Base-by-base conservation (phyloP, 2,329 filamentous ascomycete genomes). In the Hysterium pulicare region DNA sequence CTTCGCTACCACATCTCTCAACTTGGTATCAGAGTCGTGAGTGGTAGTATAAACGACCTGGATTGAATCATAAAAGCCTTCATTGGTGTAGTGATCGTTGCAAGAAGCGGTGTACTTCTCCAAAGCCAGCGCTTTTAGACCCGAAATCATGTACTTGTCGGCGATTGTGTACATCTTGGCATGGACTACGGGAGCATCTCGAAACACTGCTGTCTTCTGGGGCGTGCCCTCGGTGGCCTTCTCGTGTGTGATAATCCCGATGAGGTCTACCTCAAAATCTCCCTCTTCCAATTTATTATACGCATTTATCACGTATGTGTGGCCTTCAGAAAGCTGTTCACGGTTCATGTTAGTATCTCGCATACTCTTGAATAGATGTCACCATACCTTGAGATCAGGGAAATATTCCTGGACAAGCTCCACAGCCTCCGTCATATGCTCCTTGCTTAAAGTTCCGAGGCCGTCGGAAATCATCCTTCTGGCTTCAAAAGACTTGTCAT, bases 11-110 rank as follows among this genome's bases (percentile, higher is more conserved):
- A 69, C 50, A 41, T 67, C 64, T 15, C 68, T 55, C 7, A 70
- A 54, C 7, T 66, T 67, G 22, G 66, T 54, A 46, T 71, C 68
- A 10, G 54, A 55, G 45, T 69, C 66, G 31, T 69, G 57, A 13
- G 68, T 71, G 13, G 60, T 63, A 35, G 53, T 57, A 48, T 70
- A 71, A 30, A 69, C 66, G 41, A 67, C 61, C 41, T 62, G 54
- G 35, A 70, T 62, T 10, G 64, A 63, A 30, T 63, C 58, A 16
- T 67, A 59, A 16, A 71, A 58, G 21, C 23, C 15, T 31, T 69
- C 66, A 6, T 59, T 54, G 23, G 60, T 62, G 42, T 66, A 58
- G 48, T 59, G 68, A 41, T 9, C 10, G 5, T 7, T 22, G 8
- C 15, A 20, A 5, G 33, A 16, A 9, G 33, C 19, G 5, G n/a